These are phyloP conservation scores for Pichia sp. DNA, from an alignment of 1,139 yeast genomes.

Conservation along the genomic window DNA sequence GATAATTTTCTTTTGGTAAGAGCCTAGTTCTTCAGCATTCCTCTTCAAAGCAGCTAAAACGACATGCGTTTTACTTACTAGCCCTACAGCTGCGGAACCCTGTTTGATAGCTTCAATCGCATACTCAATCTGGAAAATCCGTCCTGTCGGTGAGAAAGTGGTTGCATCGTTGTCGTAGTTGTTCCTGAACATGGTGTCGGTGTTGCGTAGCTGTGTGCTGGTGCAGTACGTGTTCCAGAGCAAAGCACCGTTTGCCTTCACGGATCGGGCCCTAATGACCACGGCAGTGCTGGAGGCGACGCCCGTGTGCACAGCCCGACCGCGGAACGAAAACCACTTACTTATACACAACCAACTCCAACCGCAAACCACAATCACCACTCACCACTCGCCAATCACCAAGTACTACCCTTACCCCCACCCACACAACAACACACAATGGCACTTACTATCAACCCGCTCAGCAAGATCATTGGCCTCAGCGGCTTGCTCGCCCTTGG, in stretches of 20 bases:
- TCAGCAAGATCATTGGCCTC: conserved; percentile 66
- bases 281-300: too few relatives aligned
- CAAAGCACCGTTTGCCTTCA: background rate
- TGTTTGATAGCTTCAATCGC: conserved; percentile 97
- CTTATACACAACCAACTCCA: too few relatives aligned
- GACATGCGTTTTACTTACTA: conserved; percentile 77
- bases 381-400: background rate
- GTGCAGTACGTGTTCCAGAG: background rate
- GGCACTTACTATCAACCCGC: conserved; percentile 41
- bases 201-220: too few relatives aligned
- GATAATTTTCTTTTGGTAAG: conserved; percentile 89
- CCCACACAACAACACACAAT: conserved; percentile 10
- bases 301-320: too few relatives aligned
- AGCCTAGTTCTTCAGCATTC: conserved; percentile 94
- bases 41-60: conserved; percentile 91
- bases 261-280: too few relatives aligned
- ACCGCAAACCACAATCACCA: too few relatives aligned
- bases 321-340: too few relatives aligned
- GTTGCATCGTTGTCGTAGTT: conserved; percentile 98
- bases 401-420: background rate
- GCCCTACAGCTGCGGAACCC: conserved; percentile 95
- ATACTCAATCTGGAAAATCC: conserved; percentile 91
- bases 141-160: conserved; percentile 95
- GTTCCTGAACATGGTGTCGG: conserved; percentile 78
- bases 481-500: conserved; percentile 73